Percentiles rank a stretch among this genome's conserved stretches.
These are phyloP conservation scores for Monosporascus sp. DNA, from an alignment of 2,329 filamentous ascomycete genomes.

Conservation along the genomic window DNA sequence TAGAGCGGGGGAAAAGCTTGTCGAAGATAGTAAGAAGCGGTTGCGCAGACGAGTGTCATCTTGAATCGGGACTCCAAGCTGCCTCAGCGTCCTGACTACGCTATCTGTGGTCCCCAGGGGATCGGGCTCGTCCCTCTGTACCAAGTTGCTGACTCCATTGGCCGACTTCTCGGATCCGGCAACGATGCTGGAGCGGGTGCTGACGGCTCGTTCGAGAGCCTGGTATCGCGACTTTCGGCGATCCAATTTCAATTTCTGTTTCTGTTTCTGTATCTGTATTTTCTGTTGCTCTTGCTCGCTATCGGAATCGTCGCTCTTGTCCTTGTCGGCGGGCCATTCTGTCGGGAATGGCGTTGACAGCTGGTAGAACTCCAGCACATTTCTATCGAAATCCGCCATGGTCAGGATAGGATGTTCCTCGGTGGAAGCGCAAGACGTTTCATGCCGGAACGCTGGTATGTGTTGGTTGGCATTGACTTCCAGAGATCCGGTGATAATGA, in stretches of 20 bases:
- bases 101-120: slow-evolving; percentile 84
- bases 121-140: slow-evolving; percentile 89
- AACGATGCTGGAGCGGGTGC: slow-evolving; percentile 60
- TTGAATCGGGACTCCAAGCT: slow-evolving; percentile 73
- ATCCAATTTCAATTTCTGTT: slow-evolving; percentile 45
- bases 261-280: slow-evolving; percentile 41
- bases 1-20: slow-evolving; percentile 84
- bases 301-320: slow-evolving; percentile 60
- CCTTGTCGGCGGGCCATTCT: slow-evolving; percentile 79
- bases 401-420: slow-evolving; percentile 5
- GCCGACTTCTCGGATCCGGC: slow-evolving; percentile 63
- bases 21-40: slow-evolving; percentile 91
- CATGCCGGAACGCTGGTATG: no score
- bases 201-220: slow-evolving; percentile 71
- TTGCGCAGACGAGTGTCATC: slow-evolving; percentile 82
- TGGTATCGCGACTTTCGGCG: slow-evolving; percentile 76
- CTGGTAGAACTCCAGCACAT: slow-evolving; percentile 85
- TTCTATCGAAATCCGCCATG: slow-evolving; percentile 68
- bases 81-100: slow-evolving; percentile 73
- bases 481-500: no score
- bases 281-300: slow-evolving; percentile 46
- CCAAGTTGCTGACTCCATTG: slow-evolving; percentile 64
- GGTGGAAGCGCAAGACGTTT: no score
- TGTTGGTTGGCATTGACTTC: no score
- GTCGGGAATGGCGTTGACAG: slow-evolving; percentile 71